Base-by-base conservation (phyloP, 106 monocot genomes). In the Acanthochlamys bracteata region DNA sequence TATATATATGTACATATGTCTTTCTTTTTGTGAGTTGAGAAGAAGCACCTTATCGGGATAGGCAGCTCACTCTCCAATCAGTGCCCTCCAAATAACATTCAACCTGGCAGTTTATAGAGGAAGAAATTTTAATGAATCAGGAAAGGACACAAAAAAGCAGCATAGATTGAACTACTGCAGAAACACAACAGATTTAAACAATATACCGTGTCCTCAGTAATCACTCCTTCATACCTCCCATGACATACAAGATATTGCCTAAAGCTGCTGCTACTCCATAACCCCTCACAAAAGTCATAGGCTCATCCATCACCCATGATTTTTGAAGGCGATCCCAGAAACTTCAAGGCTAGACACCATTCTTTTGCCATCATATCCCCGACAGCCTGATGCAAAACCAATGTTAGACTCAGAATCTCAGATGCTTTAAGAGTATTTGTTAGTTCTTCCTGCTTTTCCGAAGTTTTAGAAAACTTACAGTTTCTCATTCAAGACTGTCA, bases 81-180 rank as follows among this genome's bases (percentile, higher is more conserved):
- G 17, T 39, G 0, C 75, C 74, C 69, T 80, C 84, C 27, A 24
- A 69, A 55, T 83, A 93, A 41, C 68, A 80, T 43, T 93, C 93
- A 19, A 93, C 89, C 93, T 93, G n/a, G n/a, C n/a, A n/a, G n/a
- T n/a, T n/a, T n/a, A n/a, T n/a, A n/a, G n/a, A n/a, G n/a, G n/a
- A n/a, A n/a, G n/a, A n/a, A n/a, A n/a, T n/a, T n/a, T n/a, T n/a
- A n/a, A n/a, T n/a, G n/a, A n/a, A n/a, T n/a, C n/a, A n/a, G n/a
- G n/a, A n/a, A n/a, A n/a, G n/a, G n/a, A n/a, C n/a, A n/a, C n/a
- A n/a, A n/a, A n/a, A n/a, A n/a, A n/a, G n/a, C n/a, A n/a, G n/a
- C n/a, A n/a, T n/a, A n/a, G n/a, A n/a, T n/a, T 25, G n/a, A n/a
- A n/a, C n/a, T n/a, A n/a, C n/a, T n/a, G n/a, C n/a, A n/a, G n/a